A percentile compares a stretch with the other conserved stretches of the same genome.
These are phyloP conservation scores for Candida mattraensis DNA, from an alignment of 805 yeast genomes.

Conservation along the genomic window DNA sequence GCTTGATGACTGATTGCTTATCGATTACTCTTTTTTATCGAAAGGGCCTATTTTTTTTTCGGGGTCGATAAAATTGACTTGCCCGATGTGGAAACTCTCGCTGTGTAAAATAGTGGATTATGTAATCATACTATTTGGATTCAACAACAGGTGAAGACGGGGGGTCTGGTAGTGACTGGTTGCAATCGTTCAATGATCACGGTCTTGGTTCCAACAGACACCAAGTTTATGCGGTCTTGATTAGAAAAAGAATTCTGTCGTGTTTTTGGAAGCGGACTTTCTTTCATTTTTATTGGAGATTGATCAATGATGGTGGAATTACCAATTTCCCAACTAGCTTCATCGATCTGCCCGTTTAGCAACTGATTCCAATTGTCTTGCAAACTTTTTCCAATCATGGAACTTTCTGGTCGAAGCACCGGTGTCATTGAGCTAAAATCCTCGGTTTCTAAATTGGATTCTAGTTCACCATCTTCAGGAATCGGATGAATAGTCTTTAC, in stretches of 20 bases:
- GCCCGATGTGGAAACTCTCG: too few relatives aligned
- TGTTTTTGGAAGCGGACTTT: background rate
- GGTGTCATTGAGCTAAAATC: slow-evolving; percentile 4
- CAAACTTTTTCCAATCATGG: slow-evolving; percentile 16
- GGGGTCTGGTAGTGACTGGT: slow-evolving; percentile 53
- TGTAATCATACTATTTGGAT: too few relatives aligned
- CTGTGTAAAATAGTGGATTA: too few relatives aligned
- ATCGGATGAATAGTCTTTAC: background rate
- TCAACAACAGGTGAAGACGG: slow-evolving; percentile 69
- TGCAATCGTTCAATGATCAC: slow-evolving; percentile 63
- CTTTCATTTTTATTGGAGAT: slow-evolving; percentile 5
- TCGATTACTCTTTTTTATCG: too few relatives aligned
- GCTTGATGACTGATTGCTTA: too few relatives aligned
- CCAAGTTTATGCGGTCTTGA: slow-evolving; percentile 10
- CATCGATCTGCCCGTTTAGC: slow-evolving; percentile 32
- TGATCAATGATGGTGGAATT: slow-evolving; percentile 16
- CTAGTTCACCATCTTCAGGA: slow-evolving; percentile 5
- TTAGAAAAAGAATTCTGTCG: slow-evolving; percentile 1
- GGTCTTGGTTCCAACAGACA: slow-evolving; percentile 35
- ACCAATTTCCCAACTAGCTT: slow-evolving; percentile 21
- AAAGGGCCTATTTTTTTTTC: too few relatives aligned
- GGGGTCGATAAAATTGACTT: too few relatives aligned
- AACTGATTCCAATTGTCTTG: slow-evolving; percentile 34
- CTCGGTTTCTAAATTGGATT: slow-evolving; percentile 1
- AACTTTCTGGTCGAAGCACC: slow-evolving; percentile 2